Percentiles rank a stretch among this genome's conserved stretches.
Evolutionary conservation across 768 basidiomycete species (phyloP).

Genomic region (Lactifluus piperatus): DNA sequence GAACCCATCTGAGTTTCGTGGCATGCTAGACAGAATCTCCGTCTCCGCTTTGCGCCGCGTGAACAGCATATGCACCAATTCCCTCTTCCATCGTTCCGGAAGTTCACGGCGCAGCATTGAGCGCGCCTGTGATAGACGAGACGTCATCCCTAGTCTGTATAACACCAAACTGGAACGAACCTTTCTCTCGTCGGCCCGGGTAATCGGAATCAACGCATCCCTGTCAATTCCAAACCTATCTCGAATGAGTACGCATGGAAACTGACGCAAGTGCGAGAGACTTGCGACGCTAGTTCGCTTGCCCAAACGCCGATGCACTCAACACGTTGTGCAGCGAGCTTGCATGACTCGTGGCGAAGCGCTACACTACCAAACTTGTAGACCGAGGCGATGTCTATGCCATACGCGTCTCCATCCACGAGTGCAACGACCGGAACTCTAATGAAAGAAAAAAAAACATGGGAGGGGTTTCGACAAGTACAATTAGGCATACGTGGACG

Average conservation of each 20-base stretch:
- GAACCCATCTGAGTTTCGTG: background rate
- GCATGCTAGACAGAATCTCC: conserved; percentile 44
- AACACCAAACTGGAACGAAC: conserved; percentile 28
- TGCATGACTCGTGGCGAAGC: conserved; percentile 62
- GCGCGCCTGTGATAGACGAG: conserved; percentile 39
- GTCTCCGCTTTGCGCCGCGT: conserved; percentile 89
- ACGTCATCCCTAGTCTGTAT: background rate
- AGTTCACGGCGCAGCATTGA: conserved; percentile 49
- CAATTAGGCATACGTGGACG: conserved; percentile 38
- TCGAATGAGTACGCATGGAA: background rate
- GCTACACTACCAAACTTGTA: conserved; percentile 73
- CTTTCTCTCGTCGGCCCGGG: conserved; percentile 67
- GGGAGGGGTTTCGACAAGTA: background rate
- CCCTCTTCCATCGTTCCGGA: conserved; percentile 66
- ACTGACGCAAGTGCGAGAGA: background rate
- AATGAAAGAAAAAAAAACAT: background rate
- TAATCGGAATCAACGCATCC: conserved; percentile 60
- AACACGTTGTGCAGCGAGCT: conserved; percentile 58
- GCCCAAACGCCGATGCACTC: conserved; percentile 74
- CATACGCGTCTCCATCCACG: conserved; percentile 89
- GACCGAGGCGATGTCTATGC: conserved; percentile 83
- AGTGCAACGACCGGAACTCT: conserved; percentile 74
- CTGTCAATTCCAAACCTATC: conserved; percentile 50
- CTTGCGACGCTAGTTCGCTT: conserved; percentile 59
- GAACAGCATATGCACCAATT: conserved; percentile 74